Evolutionary conservation across 2,329 filamentous ascomycete genomes (phyloP), one percentile per base, ranked within the genome.

Genomic region (Botrytis deweyae): DNA sequence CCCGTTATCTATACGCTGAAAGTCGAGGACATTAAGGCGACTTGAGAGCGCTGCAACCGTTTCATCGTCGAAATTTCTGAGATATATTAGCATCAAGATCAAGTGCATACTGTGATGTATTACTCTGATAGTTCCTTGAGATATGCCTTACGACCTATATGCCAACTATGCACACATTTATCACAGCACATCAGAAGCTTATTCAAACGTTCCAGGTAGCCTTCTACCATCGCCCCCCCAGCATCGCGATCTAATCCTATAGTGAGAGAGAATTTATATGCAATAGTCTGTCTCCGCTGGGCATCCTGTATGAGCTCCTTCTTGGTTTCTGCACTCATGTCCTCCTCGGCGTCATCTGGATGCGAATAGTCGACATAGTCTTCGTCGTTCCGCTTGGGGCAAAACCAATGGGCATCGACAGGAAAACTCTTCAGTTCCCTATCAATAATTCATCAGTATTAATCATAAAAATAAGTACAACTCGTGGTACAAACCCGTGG

Each of bases 111-210:
- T 33, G 46, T 78, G 64, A 78, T 76, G 40, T 82, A 85, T 78
- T 84, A 90, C 86, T 90, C 88, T 77, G 88, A 85, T 72, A 94
- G 84, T 66, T 88, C 85, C 74, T 89, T 88, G 46, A 93, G 83
- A 76, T 92, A 88, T 72, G 85, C 83, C 75, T 88, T 88, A 75
- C 92, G 90, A 44, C 87, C 87, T 80, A 89, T 89, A 81, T 95
- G 92, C 87, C 93, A 95, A 77, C 90, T 90, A 75, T 90, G 86
- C 70, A 93, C 90, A 80, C 92, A 95, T 70, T 88, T 86, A 71
- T 93, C 88, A 82, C 92, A 95, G 73, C 83, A 85, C 73, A 85
- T 88, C 38, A 95, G 84, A 58, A 87, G 87, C 18, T 84, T 81
- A 76, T 91, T 88, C 33, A 92, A 84, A 33, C 87, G 86, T 8